Evolutionary conservation across 2,329 filamentous ascomycete genomes (phyloP), one percentile per base, ranked within the genome.

Genomic region (Monilinia fructigena): DNA sequence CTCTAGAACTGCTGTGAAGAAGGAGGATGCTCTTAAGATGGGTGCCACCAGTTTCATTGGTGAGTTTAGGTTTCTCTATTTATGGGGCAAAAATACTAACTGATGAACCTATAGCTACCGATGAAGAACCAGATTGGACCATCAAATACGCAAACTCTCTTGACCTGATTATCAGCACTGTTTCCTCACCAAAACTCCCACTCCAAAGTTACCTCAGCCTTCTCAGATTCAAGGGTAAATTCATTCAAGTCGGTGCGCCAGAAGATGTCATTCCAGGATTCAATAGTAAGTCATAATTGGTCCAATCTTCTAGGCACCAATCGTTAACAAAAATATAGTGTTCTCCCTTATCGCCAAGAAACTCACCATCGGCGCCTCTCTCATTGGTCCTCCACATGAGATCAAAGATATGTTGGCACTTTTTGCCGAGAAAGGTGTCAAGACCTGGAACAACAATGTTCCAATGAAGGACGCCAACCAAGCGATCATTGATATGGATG

Each of bases 201-300:
- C 74, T 91, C 31, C 75, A 78, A 61, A 78, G 84, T 56, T 91
- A 91, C 76, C 79, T 92, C 66, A 72, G 78, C 18, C 79, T 92
- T 11, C 79, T 91, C 45, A 80, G 82, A 67, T 77, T 81, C 20
- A 82, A 85, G 59, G 88, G 89, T 6, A 80, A 80, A 18, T 86
- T 90, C 71, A 82, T 90, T 66, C 86, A 90, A 76, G 73, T 92
- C 59, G 89, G 88, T 38, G 84, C 84, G 1, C 89, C 89, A 0
- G 89, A 92, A 72, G 82, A 83, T 66, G 76, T 77, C 77, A 80
- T 76, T 77, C 86, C 85, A 5, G 77, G 78, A 2, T 80, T 88
- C 70, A 80, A 78, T 68, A 84, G 63, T 65, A 65, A 60, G 63
- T 58, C 16, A 20, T 52, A 12, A 14, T 40, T 50, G 42, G 0